A percentile compares a stretch with the other conserved stretches of the same genome.
phyloP scores from a whole-genome alignment of 148 eudicot genomes.

The Suaeda aralocaspica region DNA sequence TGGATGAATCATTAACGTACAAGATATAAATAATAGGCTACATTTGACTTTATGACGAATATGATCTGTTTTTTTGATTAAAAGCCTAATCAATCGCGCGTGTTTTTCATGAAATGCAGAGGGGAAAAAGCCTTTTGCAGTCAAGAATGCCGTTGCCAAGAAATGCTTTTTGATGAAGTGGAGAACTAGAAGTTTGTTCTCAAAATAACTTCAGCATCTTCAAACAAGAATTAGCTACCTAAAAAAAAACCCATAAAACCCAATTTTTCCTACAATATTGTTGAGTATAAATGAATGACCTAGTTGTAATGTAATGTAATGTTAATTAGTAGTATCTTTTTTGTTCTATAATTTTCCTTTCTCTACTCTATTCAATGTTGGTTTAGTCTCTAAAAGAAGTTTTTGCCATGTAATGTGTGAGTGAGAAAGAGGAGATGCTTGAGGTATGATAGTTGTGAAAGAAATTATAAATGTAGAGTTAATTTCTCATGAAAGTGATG shows the following conservation, averaged over 20 bases:
- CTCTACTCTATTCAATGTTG: slow-evolving; percentile 22
- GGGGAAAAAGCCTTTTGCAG: slow-evolving; percentile 89
- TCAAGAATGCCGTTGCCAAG: slow-evolving; percentile 72
- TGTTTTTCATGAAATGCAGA: slow-evolving; percentile 37
- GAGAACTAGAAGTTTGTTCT: slow-evolving; percentile 29
- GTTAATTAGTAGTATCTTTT: slow-evolving; percentile 2
- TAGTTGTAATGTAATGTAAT: slow-evolving; percentile 11
- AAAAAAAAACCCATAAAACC: neutral
- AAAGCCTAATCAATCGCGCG: neutral
- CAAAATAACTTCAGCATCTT: slow-evolving; percentile 23
- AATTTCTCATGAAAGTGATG: slow-evolving; percentile 27
- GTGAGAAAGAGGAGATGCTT: slow-evolving; percentile 15
- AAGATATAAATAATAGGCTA: neutral
- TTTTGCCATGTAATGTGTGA: slow-evolving; percentile 27
- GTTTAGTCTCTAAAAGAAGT: slow-evolving; percentile 26
- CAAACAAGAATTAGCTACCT: slow-evolving; percentile 7
- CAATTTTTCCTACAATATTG: slow-evolving; percentile 19
- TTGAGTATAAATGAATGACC: slow-evolving; percentile 11
- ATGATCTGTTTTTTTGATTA: neutral
- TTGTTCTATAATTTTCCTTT: slow-evolving; percentile 9
- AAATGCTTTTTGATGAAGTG: slow-evolving; percentile 61
- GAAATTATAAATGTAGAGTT: slow-evolving; percentile 15
- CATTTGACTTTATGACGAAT: neutral
- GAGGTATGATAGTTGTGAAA: slow-evolving; percentile 21
- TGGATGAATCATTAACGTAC: neutral